Conservation (phyloP, 768 basidiomycete genomes). For the Lactifluus echinatus region DNA sequence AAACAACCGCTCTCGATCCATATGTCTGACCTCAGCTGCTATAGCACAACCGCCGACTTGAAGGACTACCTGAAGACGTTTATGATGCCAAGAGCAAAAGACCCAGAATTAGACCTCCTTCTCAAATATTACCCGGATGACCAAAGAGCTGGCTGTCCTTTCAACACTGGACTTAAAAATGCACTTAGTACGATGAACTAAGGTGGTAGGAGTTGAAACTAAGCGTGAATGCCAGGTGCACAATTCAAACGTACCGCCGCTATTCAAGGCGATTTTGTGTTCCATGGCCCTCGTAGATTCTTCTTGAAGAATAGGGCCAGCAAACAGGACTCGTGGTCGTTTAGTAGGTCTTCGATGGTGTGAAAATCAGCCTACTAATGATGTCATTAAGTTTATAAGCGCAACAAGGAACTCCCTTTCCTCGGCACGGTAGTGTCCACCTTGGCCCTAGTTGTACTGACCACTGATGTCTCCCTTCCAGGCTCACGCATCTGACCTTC, state of each 20-base stretch:
- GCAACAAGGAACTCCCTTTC: constrained; percentile 9
- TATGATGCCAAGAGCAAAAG: constrained; percentile 23
- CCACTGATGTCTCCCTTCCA: neutral
- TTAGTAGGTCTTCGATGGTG: constrained; percentile 1
- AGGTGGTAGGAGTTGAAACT: neutral
- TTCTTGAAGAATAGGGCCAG: constrained; percentile 5
- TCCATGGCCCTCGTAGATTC: constrained; percentile 19
- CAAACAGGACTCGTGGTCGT: constrained; percentile 15
- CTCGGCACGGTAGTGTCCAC: constrained; percentile 14
- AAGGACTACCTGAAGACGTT: constrained; percentile 13
- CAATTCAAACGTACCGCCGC: constrained; percentile 19
- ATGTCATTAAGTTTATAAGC: constrained; percentile 10
- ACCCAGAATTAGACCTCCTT: constrained; percentile 16
- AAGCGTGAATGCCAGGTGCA: neutral
- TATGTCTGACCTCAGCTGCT: neutral
- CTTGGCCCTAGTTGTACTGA: neutral
- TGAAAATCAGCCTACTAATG: too few species aligned
- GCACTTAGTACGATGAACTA: constrained; percentile 24
- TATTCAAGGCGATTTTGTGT: constrained; percentile 17
- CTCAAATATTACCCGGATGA: constrained; percentile 21
- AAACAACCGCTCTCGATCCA: neutral
- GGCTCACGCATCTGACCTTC: constrained; percentile 7
- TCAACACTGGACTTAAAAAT: constrained; percentile 17
- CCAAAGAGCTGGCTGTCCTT: constrained; percentile 14
- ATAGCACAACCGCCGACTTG: neutral